These are phyloP conservation scores for Cochlearia excelsa DNA, from an alignment of 345 rosid genomes.

Conservation along the genomic window DNA sequence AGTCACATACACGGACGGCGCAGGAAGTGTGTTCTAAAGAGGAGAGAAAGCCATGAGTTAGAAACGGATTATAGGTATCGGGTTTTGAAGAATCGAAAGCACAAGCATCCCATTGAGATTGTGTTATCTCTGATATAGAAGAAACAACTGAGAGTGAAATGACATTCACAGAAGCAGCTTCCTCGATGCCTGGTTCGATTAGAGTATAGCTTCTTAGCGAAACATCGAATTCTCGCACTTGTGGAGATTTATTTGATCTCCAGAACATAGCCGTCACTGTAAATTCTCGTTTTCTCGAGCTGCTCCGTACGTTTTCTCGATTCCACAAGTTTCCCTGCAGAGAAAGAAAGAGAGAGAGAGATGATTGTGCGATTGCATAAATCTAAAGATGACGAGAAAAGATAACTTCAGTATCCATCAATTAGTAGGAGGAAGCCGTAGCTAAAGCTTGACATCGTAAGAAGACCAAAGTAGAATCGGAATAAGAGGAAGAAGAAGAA, in stretches of 20 bases:
- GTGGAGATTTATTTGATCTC: slow-evolving; percentile 57
- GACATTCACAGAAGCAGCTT: slow-evolving; percentile 27
- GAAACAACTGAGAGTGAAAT: slow-evolving; percentile 60
- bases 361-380: not conserved
- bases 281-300: slow-evolving; percentile 29
- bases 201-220: slow-evolving; percentile 52
- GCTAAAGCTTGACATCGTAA: not conserved
- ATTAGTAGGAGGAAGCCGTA: not conserved
- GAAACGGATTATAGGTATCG: slow-evolving; percentile 73
- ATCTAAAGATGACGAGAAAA: not conserved
- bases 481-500: not conserved
- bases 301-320: slow-evolving; percentile 27
- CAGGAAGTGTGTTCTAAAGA: slow-evolving; percentile 74
- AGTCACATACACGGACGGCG: slow-evolving; percentile 57
- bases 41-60: slow-evolving; percentile 72
- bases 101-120: slow-evolving; percentile 81
- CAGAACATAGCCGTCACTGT: slow-evolving; percentile 66
- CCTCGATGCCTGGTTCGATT: slow-evolving; percentile 51
- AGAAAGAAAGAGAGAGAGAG: slow-evolving; percentile 10
- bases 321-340: slow-evolving; percentile 46
- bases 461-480: not conserved
- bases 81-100: slow-evolving; percentile 66
- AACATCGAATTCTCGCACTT: slow-evolving; percentile 45
- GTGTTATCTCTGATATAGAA: slow-evolving; percentile 63
- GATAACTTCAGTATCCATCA: not conserved